Evolutionary conservation across 371 early-diverging fungal species (phyloP), one percentile per base, ranked within the genome.

Genomic region (Zychaea mexicana): DNA sequence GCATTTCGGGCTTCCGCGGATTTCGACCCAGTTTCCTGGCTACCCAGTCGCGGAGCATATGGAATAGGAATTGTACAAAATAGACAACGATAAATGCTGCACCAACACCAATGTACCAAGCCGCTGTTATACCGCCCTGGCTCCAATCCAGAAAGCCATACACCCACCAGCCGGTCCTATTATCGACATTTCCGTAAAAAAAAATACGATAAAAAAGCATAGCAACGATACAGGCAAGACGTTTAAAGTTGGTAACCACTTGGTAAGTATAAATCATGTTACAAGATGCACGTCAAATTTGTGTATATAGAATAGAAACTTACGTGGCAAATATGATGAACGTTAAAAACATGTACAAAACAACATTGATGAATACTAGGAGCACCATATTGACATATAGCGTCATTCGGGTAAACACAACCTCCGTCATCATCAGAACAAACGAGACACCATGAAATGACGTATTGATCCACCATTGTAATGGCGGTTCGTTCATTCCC

Each of bases 381-480:
- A 82, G 0, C 2, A 83, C 71, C 66, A 81, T 76, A 19, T 73
- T 65, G 0, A 81, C 75, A 26, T 72, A 54, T 10, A 82, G 26
- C 15, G 72, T 66, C 69, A 84, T 80, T 3, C 84, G 77, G 45
- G 72, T 79, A 30, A 85, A 74, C 19, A 81, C 64, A 6, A 85
- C 74, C 33, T 87, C 84, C 58, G 66, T 65, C 33, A 85, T 55
- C 64, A 84, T 85, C 59, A 77, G 57, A 30, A 77, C 73, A 28
- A 83, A 83, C 4, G 85, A 83, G 1, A 78, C 71, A 26, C 78
- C 84, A 54, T 87, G 87, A 9, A 84, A 79, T 13, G 84, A 84
- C 0, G 58, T 69, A 52, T 77, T 85, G n/a, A 77, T 55, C 82
- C 83, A 87, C 60, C 62, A 64, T 7, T 46, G 47, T 3, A 70